These are phyloP conservation scores for Acrocalymma vagum DNA, from an alignment of 2,329 filamentous ascomycete species.

Conservation along the genomic window DNA sequence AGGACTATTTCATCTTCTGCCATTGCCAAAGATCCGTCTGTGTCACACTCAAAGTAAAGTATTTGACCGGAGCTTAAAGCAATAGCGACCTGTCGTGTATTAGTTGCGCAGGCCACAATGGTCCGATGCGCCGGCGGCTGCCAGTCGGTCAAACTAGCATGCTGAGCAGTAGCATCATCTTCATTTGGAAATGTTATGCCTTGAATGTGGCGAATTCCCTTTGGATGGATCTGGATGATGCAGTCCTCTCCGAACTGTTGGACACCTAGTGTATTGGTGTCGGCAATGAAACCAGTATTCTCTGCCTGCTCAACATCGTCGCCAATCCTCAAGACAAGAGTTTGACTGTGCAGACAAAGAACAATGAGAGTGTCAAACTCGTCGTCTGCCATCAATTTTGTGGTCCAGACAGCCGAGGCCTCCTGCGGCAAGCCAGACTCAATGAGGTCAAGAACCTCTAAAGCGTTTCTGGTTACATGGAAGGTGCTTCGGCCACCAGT, in stretches of 20 bases:
- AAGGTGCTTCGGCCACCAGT: constrained; percentile 90
- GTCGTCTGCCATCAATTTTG: constrained; percentile 82
- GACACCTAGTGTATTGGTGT: constrained; percentile 88
- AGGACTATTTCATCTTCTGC: constrained; percentile 94
- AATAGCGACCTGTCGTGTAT: constrained; percentile 90
- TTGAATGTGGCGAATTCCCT: constrained; percentile 90
- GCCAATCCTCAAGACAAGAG: constrained; percentile 91
- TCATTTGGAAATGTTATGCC: constrained; percentile 57
- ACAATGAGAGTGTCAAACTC: constrained; percentile 94
- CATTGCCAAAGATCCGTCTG: constrained; percentile 87
- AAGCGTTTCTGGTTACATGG: constrained; percentile 87
- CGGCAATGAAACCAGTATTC: constrained; percentile 90
- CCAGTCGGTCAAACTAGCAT: constrained; percentile 87
- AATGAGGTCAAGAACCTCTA: constrained; percentile 95
- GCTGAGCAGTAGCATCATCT: constrained; percentile 29
- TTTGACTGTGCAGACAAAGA: constrained; percentile 90
- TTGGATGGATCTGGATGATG: constrained; percentile 93
- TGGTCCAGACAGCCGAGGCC: constrained; percentile 94
- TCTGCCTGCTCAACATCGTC: constrained; percentile 96
- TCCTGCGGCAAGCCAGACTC: constrained; percentile 88
- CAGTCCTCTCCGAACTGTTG: constrained; percentile 95
- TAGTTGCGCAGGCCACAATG: constrained; percentile 93
- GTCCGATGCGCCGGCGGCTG: constrained; percentile 90
- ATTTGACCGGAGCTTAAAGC: constrained; percentile 96
- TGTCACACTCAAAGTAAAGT: constrained; percentile 97